A percentile compares a stretch with the other conserved stretches of the same genome.
Evolutionary conservation across 768 basidiomycete species (phyloP).

Genomic region (Multifurca ochricompacta): DNA sequence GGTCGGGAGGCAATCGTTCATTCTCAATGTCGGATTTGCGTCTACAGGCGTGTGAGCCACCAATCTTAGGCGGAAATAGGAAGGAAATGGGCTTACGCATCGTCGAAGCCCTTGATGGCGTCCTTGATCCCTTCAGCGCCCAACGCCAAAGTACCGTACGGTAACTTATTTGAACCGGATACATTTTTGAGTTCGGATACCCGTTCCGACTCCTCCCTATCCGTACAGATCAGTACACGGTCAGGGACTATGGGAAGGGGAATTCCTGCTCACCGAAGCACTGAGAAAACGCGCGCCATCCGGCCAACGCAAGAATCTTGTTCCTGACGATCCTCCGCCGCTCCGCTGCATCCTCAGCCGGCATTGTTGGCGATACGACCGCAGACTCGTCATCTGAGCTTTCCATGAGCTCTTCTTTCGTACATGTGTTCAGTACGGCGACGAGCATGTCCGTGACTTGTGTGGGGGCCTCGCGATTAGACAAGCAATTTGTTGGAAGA

Average conservation of each 20-base stretch:
- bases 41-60: slow-evolving; percentile 32
- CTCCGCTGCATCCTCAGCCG: slow-evolving; percentile 49
- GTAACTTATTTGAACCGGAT: slow-evolving; percentile 66
- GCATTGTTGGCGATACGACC: slow-evolving; percentile 29
- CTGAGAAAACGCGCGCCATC: slow-evolving; percentile 92
- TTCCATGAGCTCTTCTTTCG: slow-evolving; percentile 94
- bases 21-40: slow-evolving; percentile 99
- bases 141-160: slow-evolving; percentile 75
- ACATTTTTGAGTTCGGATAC: slow-evolving; percentile 95
- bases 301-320: slow-evolving; percentile 96
- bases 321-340: slow-evolving; percentile 91
- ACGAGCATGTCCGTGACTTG: slow-evolving; percentile 98
- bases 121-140: slow-evolving; percentile 95
- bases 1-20: slow-evolving; percentile 93
- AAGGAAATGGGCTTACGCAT: slow-evolving; percentile 62
- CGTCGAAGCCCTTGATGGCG: slow-evolving; percentile 87
- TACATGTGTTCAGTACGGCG: slow-evolving; percentile 93
- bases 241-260: background rate
- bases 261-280: slow-evolving; percentile 65
- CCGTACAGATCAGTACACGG: background rate
- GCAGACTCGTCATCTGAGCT: slow-evolving; percentile 44
- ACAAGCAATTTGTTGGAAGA: background rate
- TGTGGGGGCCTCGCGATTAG: background rate
- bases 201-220: slow-evolving; percentile 93
- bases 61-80: background rate